Base-by-base conservation (phyloP, 164 flowering plant species). In the Brasenia schreberi region DNA sequence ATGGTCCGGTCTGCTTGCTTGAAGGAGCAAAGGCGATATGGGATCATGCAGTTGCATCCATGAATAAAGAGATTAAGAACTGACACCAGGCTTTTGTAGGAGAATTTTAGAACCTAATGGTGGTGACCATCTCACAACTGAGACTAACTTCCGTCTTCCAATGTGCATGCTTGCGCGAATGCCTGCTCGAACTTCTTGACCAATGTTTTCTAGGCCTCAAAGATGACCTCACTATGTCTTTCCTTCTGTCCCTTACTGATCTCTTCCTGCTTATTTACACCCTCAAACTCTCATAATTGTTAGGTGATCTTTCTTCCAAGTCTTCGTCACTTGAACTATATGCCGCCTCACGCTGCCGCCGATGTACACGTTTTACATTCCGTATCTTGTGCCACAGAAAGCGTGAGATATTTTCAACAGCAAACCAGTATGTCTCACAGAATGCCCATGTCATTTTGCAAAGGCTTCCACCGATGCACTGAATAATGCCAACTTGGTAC, bases 381-480 rank as follows among this genome's bases (percentile, higher is more conserved):
- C 59, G 76, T 62, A 85, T 61, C 71, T 83, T 86, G 81, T 76
- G 70, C 82, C 95, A 84, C 19, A 82, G 69, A 72, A 80, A 85
- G 64, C 85, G 81, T 10, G 78, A 69, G 17, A 80, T 68, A 60
- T 82, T 76, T 69, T 70, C 74, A 12, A 83, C 9, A 27, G 86
- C 77, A 44, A 42, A 66, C 79, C 85, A 86, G 65, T 82, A 88
- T 1, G 85, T 68, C 64, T 77, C 78, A 64, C 87, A 88, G 0
- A 79, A 82, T 42, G 81, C 84, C 82, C 89, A 86, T 4, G 85
- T 73, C 84, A 86, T 81, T 73, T 84, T 88, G 64, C 84, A 85
- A 0, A 88, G 73, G 79, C 83, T 82, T 78, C 75, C 85, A 56
- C 67, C 80, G 12, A 83, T 72, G 82, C 89, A 88, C 75, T 86